Conservation (phyloP, 345 rosid species). For the Eucalyptus pauciflora region DNA sequence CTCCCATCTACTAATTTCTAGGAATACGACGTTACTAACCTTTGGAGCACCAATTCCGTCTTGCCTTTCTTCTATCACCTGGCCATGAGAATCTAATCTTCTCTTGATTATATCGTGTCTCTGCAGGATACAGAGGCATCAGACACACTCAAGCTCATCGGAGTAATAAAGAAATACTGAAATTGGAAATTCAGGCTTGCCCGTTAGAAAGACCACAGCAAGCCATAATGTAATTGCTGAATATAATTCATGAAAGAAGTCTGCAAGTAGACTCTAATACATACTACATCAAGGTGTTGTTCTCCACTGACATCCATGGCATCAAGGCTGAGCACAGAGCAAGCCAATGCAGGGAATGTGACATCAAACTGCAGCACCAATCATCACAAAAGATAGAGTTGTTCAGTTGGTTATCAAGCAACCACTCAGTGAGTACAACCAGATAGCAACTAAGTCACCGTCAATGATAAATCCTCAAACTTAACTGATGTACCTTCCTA, state of each 20-base stretch:
- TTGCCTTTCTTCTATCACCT: slow-evolving; percentile 63
- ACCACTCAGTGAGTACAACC: not conserved
- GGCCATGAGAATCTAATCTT: slow-evolving; percentile 67
- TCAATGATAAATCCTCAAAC: not conserved
- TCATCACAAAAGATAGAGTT: not conserved
- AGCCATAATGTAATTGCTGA: not conserved
- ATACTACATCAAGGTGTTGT: slow-evolving; percentile 94
- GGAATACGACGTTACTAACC: slow-evolving; percentile 27
- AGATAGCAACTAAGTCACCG: not conserved
- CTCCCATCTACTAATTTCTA: not conserved
- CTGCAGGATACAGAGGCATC: slow-evolving; percentile 24
- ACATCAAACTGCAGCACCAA: slow-evolving; percentile 62
- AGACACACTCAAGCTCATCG: not conserved
- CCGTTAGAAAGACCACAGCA: not conserved
- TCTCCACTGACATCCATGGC: slow-evolving; percentile 98
- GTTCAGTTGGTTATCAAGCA: not conserved
- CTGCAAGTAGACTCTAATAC: not conserved
- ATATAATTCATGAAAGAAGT: not conserved
- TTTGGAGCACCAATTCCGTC: slow-evolving; percentile 90
- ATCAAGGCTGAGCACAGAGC: slow-evolving; percentile 89
- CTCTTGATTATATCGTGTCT: slow-evolving; percentile 87
- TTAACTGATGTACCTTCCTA: not conserved
- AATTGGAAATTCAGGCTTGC: not conserved
- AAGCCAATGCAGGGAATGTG: slow-evolving; percentile 84
- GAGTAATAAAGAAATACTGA: not conserved